phyloP scores from a whole-genome alignment of 2,329 filamentous ascomycete species.

The Cladosporium sp. region DNA sequence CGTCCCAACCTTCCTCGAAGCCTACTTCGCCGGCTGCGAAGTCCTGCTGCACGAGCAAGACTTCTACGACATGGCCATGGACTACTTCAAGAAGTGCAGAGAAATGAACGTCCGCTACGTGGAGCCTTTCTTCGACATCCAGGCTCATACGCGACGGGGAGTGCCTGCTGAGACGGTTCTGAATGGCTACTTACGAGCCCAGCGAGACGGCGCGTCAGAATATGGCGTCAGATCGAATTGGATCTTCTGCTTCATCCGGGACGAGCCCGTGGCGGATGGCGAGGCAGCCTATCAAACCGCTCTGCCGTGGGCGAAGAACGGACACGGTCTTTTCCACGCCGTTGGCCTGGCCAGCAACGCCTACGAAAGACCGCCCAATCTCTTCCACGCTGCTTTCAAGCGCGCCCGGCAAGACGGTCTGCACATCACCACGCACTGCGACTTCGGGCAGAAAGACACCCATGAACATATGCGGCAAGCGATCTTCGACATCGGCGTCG shows the following conservation, averaged over 20 bases:
- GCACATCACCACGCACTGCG: conserved; percentile 7
- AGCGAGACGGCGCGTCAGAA: not conserved
- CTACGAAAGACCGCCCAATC: not conserved
- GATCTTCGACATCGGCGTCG: not conserved
- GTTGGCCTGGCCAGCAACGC: conserved; percentile 1
- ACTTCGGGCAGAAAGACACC: conserved; percentile 11
- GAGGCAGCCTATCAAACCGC: not conserved
- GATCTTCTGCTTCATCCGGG: conserved; percentile 13
- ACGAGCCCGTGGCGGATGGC: not conserved
- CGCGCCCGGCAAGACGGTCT: conserved; percentile 3
- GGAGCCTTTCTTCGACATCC: conserved; percentile 10
- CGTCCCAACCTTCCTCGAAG: conserved; percentile 8
- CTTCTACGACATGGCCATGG: conserved; percentile 14
- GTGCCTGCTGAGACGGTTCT: not conserved
- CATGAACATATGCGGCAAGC: conserved; percentile 12
- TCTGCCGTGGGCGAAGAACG: not conserved
- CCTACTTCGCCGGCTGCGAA: conserved; percentile 6
- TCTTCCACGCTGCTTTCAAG: not conserved
- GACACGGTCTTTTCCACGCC: not conserved
- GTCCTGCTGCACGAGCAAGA: not conserved
- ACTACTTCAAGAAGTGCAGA: conserved; percentile 5
- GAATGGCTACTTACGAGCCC: not conserved
- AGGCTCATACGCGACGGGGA: conserved; percentile 2
- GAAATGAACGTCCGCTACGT: conserved; percentile 8
- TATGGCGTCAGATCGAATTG: not conserved